Evolutionary conservation across 208 protist genomes (phyloP), one percentile per base, ranked within the genome.

Genomic region (Herpetomonas samuelpessoai): DNA sequence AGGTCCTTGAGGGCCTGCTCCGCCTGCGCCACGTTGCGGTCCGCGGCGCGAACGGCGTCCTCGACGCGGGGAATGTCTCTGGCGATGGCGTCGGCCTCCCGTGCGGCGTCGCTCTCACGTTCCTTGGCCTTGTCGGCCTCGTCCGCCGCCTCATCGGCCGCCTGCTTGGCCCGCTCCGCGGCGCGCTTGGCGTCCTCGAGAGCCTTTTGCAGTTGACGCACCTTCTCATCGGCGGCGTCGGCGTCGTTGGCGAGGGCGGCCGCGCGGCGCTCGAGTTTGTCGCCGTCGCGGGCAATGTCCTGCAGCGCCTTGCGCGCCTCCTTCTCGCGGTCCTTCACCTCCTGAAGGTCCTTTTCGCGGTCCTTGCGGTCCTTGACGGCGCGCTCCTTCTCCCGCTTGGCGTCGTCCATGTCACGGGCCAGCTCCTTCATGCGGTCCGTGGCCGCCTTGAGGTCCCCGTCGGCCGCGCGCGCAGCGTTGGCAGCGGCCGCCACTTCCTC

Each of bases 401-500:
- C 83, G 29, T 91, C 79, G 63, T 96, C 86, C 83, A 93, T 83
- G 41, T 93, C 84, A 52, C 50, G 65, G 1, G 86, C 88, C 16
- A 96, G 63, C 59, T 92, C 86, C 6, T 83, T 84, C 74, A 93
- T 83, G 41, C 86, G 86, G 24, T 93, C 80, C 30, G 78, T 88
- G 52, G 81, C 76, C 26, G 92, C 88, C 56, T 86, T 87, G 50
- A 92, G 71, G 28, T 91, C 86, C 0, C 72, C 71, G 51, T 96
- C 87, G 1, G 91, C 83, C 7, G 57, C 59, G 25, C 73, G 74
- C 19, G 93, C 82, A 29, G 74, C 67, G 31, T 61, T 63, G 57
- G 86, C 76, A 25, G 88, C 82, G 25, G 63, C 75, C 18, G 68
- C 73, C 18, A 94, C 86, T 10, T 90, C 84, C 4, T 60, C 48